These are phyloP conservation scores for Samsoniella hepiali DNA, from an alignment of 2,329 filamentous ascomycete genomes.

Conservation along the genomic window DNA sequence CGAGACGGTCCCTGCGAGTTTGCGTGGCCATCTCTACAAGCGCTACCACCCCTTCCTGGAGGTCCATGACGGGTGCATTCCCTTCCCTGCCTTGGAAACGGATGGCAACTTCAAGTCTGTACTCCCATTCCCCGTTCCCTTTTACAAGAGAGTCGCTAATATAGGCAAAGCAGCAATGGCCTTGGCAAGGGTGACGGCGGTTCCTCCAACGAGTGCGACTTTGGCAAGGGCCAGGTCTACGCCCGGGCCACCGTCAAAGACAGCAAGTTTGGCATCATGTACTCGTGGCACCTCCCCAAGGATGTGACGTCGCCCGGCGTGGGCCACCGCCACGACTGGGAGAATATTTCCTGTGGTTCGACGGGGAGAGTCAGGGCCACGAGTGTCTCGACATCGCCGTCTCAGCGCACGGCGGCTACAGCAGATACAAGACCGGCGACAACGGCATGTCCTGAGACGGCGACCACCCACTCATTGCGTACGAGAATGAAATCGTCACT, in stretches of 20 bases:
- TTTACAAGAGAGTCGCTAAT: background rate
- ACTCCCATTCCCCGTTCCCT: background rate
- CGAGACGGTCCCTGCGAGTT: too few relatives aligned
- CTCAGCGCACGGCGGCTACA: constrained; percentile 33
- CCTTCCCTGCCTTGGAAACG: too few relatives aligned
- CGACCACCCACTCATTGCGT: constrained; percentile 30
- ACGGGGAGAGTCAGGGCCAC: constrained; percentile 26
- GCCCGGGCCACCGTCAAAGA: constrained; percentile 28
- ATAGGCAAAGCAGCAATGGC: background rate
- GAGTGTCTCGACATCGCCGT: constrained; percentile 31
- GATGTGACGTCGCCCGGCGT: constrained; percentile 35
- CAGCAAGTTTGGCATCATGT: constrained; percentile 32
- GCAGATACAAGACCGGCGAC: constrained; percentile 24
- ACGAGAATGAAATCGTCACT: constrained; percentile 30
- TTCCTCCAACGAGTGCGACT: background rate
- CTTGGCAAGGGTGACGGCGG: background rate
- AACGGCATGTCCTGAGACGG: constrained; percentile 25
- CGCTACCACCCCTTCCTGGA: too few relatives aligned
- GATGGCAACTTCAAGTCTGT: background rate
- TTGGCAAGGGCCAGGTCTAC: constrained; percentile 33
- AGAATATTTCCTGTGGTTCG: constrained; percentile 34
- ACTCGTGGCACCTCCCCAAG: constrained; percentile 41
- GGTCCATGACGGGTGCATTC: too few relatives aligned
- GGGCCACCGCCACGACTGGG: constrained; percentile 39
- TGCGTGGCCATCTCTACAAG: too few relatives aligned